A percentile compares a stretch with the other conserved stretches of the same genome.
Evolutionary conservation across 192 early-diverging fungal genomes (phyloP).

Genomic region (Chytriomyces hyalinus): DNA sequence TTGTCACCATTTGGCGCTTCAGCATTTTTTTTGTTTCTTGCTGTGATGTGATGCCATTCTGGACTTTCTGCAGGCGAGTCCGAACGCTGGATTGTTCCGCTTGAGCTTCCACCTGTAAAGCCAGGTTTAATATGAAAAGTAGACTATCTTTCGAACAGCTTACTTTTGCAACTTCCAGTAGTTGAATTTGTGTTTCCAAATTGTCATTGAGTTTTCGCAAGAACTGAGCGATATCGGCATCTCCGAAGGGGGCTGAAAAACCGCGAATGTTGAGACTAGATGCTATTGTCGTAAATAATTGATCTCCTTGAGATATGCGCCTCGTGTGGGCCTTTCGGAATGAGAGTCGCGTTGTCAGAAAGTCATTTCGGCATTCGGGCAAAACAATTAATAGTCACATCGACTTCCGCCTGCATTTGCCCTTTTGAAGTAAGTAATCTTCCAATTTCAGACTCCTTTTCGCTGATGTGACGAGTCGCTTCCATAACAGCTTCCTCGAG

Average conservation of each 20-base stretch:
- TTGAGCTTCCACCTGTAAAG: slow-evolving; percentile 27
- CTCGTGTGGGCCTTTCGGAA: neutral
- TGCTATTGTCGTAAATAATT: slow-evolving; percentile 3
- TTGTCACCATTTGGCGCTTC: slow-evolving; percentile 37
- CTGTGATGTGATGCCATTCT: slow-evolving; percentile 31
- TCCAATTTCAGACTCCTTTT: neutral
- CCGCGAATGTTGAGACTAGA: slow-evolving; percentile 28
- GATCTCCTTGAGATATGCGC: neutral
- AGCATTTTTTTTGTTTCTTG: slow-evolving; percentile 49
- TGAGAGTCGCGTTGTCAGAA: neutral
- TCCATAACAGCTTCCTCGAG: neutral
- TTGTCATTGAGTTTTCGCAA: slow-evolving; percentile 45
- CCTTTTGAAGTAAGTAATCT: slow-evolving; percentile 36
- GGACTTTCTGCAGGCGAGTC: slow-evolving; percentile 27
- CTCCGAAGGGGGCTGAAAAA: slow-evolving; percentile 45
- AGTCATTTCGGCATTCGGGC: neutral
- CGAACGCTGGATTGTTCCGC: slow-evolving; percentile 23
- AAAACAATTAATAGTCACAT: slow-evolving; percentile 38
- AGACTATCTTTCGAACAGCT: neutral
- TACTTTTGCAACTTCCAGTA: slow-evolving; percentile 10
- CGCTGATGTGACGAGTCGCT: neutral
- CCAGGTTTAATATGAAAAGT: neutral
- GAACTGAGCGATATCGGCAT: slow-evolving; percentile 52
- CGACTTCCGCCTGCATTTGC: slow-evolving; percentile 59
- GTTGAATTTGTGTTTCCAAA: neutral